A percentile compares a stretch with the other conserved stretches of the same genome.
Conservation (phyloP, 2,329 filamentous ascomycete genomes). For the Pezicula radicicola region DNA sequence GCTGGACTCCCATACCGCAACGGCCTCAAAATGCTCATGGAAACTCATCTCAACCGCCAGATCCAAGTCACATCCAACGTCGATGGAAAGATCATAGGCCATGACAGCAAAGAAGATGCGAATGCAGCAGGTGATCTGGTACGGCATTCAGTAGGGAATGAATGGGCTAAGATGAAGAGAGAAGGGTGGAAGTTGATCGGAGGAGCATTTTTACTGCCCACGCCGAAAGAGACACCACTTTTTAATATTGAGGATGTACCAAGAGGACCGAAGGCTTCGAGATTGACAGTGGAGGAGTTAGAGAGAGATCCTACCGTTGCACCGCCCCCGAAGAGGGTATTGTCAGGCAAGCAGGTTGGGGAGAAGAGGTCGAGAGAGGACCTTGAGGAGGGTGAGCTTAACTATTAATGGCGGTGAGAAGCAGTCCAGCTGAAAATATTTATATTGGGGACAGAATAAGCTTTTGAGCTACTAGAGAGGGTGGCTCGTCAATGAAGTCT, state of each 20-base stretch:
- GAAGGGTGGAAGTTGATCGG: constrained; percentile 64
- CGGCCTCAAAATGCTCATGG: constrained; percentile 72
- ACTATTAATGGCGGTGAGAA: neutral
- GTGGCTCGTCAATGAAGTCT: too few species aligned
- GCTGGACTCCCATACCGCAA: constrained; percentile 74
- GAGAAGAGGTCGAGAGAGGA: constrained; percentile 14
- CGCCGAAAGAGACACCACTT: neutral
- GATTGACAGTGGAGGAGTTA: neutral
- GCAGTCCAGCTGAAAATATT: too few species aligned
- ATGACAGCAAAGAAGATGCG: constrained; percentile 92
- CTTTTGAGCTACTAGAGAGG: too few species aligned
- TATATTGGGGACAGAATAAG: too few species aligned
- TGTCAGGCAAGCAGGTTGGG: constrained; percentile 2
- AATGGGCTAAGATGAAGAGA: constrained; percentile 65
- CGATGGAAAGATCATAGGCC: constrained; percentile 48
- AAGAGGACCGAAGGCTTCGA: neutral
- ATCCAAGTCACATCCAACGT: constrained; percentile 68
- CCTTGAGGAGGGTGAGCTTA: constrained; percentile 6
- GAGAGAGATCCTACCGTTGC: neutral
- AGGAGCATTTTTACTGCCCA: constrained; percentile 32
- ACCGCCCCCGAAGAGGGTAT: neutral
- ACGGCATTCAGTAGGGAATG: constrained; percentile 62
- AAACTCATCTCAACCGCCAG: constrained; percentile 64
- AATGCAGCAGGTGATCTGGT: constrained; percentile 86
- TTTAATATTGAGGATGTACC: neutral